A percentile compares a stretch with the other conserved stretches of the same genome.
phyloP scores from a whole-genome alignment of 2,329 filamentous ascomycete genomes.

The Cladophialophora immunda region DNA sequence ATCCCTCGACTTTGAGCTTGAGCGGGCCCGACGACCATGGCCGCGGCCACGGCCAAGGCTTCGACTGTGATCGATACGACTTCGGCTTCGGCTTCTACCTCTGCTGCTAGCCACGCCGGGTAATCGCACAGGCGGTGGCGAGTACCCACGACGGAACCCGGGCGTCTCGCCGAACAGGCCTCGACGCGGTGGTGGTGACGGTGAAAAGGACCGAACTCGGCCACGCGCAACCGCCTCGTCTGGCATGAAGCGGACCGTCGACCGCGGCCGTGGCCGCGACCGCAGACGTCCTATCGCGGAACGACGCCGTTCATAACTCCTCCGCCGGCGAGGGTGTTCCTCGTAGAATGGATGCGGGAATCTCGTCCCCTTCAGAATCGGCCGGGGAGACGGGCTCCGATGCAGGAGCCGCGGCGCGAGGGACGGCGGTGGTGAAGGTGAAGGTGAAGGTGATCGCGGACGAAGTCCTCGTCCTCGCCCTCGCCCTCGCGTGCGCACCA shows the following conservation, averaged over 20 bases:
- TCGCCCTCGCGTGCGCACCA: neutral
- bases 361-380: neutral
- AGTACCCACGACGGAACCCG: neutral
- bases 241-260: neutral
- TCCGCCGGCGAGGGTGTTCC: conserved; percentile 6
- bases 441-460: neutral
- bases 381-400: neutral
- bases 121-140: neutral
- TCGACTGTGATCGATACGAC: neutral
- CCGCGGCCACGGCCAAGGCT: neutral
- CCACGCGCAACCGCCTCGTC: neutral
- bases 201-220: neutral
- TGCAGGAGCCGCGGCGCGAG: neutral
- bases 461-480: no score
- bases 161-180: neutral
- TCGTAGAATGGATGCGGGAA: conserved; percentile 14
- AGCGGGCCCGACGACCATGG: neutral
- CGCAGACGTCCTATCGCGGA: neutral
- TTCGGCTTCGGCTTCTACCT: neutral
- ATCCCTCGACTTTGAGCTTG: neutral
- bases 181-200: neutral
- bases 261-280: neutral
- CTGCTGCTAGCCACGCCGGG: neutral
- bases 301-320: conserved; percentile 3
- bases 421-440: neutral